A percentile compares a stretch with the other conserved stretches of the same genome.
Conservation (phyloP, 2,329 filamentous ascomycete species). For the Trichoderma afroharzianum region DNA sequence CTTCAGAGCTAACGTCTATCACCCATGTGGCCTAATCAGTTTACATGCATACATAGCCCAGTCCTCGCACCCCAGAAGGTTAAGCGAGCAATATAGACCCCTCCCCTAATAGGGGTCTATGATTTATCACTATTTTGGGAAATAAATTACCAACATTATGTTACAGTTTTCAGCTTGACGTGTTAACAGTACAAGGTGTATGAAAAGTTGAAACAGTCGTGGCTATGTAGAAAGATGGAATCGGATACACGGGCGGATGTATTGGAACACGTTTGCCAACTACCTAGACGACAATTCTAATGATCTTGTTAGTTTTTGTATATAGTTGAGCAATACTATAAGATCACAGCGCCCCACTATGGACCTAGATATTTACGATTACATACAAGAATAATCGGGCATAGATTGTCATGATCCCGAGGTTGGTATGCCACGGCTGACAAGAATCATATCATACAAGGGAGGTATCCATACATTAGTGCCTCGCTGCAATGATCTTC, state of each 20-base stretch:
- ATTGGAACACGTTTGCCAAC: not conserved
- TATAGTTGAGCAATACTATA: not conserved
- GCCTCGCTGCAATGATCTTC: not conserved
- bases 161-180: not conserved
- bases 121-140: not conserved
- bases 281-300: not conserved
- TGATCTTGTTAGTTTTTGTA: not conserved
- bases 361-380: not conserved
- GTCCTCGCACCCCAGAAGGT: not conserved
- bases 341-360: not conserved
- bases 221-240: not conserved
- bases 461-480: not conserved
- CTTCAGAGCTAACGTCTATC: not conserved
- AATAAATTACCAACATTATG: not conserved
- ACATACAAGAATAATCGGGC: not conserved
- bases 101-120: not conserved
- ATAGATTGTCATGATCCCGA: not conserved
- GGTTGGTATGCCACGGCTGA: not conserved
- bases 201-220: not conserved
- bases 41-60: not conserved
- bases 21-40: not conserved
- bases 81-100: not conserved
- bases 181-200: not conserved
- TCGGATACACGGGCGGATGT: not conserved
- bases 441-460: not conserved